Evolutionary conservation across 306 rosid species (phyloP).

Genomic region (Styphnolobium japonicum): DNA sequence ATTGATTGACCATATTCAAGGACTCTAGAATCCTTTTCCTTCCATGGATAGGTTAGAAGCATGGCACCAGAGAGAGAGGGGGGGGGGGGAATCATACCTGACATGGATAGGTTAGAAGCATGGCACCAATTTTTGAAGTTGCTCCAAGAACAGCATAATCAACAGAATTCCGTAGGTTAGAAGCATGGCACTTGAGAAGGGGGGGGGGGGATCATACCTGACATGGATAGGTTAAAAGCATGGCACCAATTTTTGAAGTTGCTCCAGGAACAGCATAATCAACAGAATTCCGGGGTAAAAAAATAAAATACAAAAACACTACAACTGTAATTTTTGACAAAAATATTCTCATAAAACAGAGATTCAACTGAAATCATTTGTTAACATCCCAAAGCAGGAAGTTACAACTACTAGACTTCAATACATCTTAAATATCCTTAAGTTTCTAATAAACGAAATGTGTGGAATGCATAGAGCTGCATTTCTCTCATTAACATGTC

Average conservation of each 20-base stretch:
- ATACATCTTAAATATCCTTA: not conserved
- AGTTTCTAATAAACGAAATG: not conserved
- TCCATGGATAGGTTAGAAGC: no score
- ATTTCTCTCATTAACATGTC: not conserved
- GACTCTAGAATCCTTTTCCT: not conserved
- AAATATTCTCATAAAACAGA: not conserved
- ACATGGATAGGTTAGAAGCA: constrained; percentile 62
- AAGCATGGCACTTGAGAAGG: no score
- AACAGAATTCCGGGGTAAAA: no score
- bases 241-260: no score
- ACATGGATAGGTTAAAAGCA: no score
- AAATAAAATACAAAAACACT: no score
- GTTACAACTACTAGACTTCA: not conserved
- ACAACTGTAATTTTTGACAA: no score
- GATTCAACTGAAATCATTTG: not conserved
- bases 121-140: no score
- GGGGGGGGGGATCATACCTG: no score
- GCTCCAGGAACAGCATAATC: no score
- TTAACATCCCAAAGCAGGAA: not conserved
- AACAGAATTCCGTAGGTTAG: constrained; percentile 64
- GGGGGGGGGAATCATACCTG: constrained; percentile 49
- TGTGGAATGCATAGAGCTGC: no score
- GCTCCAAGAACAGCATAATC: constrained; percentile 68
- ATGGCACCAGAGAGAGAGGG: no score
- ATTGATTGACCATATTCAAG: not conserved